phyloP scores from a whole-genome alignment of 202 grass and related monocot species.

The Brachypodium distachyon region DNA sequence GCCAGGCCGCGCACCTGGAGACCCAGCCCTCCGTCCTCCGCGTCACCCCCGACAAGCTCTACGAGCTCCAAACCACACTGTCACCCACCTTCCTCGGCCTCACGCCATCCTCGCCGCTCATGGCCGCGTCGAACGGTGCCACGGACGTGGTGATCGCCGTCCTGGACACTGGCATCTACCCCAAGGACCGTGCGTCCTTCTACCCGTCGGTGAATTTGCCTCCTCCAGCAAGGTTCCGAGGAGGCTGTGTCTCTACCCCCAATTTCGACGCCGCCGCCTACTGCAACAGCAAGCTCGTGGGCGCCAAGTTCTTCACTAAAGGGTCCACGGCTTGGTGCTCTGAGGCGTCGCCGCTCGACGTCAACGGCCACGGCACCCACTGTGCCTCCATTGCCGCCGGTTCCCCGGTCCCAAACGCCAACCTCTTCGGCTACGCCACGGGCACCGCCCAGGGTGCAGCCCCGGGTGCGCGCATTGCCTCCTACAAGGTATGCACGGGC shows the following conservation, averaged over 20 bases:
- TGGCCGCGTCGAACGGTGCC: not conserved
- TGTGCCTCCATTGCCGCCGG: constrained; percentile 37
- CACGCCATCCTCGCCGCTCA: not conserved
- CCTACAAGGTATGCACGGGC: constrained; percentile 32
- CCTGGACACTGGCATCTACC: constrained; percentile 40
- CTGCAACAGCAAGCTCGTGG: constrained; percentile 53
- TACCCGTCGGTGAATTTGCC: not conserved
- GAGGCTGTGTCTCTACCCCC: constrained; percentile 18
- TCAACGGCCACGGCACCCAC: constrained; percentile 35
- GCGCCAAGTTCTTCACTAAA: constrained; percentile 26
- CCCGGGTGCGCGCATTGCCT: constrained; percentile 28
- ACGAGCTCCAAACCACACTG: not conserved
- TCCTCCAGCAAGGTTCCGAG: constrained; percentile 25
- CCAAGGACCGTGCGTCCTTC: constrained; percentile 34
- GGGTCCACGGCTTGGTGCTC: constrained; percentile 15
- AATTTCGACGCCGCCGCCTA: constrained; percentile 16
- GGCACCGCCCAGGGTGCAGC: constrained; percentile 27
- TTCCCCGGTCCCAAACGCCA: not conserved
- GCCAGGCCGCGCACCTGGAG: constrained; percentile 26
- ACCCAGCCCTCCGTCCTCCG: not conserved
- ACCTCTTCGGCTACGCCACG: constrained; percentile 6
- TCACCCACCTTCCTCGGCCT: not conserved
- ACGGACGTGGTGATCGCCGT: constrained; percentile 19
- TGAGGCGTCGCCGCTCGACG: constrained; percentile 30
- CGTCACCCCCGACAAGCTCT: not conserved